Conservation (phyloP, 805 yeast species). For the Jamesozyma piceae region DNA sequence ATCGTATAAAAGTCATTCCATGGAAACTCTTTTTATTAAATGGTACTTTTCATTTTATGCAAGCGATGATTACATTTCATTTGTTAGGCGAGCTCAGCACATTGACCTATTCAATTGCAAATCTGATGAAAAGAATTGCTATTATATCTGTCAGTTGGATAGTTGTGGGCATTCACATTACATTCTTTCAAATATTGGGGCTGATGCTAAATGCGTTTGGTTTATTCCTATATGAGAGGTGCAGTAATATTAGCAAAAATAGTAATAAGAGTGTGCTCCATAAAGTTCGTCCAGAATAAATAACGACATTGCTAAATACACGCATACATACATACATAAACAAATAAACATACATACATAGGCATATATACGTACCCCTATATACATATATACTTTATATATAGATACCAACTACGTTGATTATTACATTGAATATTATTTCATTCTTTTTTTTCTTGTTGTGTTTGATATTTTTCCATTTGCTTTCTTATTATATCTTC, state of each 20-base stretch:
- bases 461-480: conserved; percentile 15
- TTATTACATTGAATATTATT: not conserved
- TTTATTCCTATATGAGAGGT: conserved; percentile 52
- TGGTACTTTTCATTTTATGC: conserved; percentile 70
- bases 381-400: not conserved
- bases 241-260: conserved; percentile 11
- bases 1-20: conserved; percentile 30
- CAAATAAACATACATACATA: not conserved
- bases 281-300: conserved; percentile 8
- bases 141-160: conserved; percentile 71
- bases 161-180: conserved; percentile 43
- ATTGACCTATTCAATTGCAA: conserved; percentile 76
- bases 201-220: conserved; percentile 45
- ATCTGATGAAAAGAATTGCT: conserved; percentile 80
- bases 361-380: not conserved
- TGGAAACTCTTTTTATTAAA: conserved; percentile 49
- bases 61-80: conserved; percentile 74
- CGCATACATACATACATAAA: not conserved
- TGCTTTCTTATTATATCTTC: conserved; percentile 24
- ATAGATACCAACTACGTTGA: not conserved
- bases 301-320: not conserved
- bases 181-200: conserved; percentile 41
- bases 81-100: conserved; percentile 75
- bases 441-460: not conserved
- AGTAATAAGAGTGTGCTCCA: no score